Evolutionary conservation across 305 asterid species (phyloP).

Genomic region (Rubia tinctorum): DNA sequence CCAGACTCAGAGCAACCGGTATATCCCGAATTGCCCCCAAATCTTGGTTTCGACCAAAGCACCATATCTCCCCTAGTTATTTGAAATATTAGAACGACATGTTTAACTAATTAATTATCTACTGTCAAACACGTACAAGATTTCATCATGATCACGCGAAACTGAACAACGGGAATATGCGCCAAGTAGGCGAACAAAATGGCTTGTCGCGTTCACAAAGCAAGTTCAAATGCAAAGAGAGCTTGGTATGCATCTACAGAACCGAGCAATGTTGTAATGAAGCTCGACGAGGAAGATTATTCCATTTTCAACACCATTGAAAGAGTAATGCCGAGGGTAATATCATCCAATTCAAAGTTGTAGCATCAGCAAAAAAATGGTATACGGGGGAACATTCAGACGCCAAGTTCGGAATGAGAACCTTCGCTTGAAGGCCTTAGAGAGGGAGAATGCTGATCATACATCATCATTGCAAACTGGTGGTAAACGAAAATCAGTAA

Average conservation of each 20-base stretch:
- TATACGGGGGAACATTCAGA: conserved; percentile 2
- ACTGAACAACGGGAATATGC: not conserved
- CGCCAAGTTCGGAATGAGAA: conserved; percentile 27
- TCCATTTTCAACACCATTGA: not conserved
- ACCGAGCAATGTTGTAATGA: not conserved
- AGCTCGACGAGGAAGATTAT: not conserved
- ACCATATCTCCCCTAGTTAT: conserved; percentile 16
- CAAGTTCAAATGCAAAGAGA: not conserved
- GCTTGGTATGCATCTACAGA: not conserved
- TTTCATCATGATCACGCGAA: no score
- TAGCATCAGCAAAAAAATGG: not conserved
- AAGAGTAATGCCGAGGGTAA: not conserved
- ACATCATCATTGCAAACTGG: conserved; percentile 45
- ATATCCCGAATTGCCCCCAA: not conserved
- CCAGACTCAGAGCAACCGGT: no score
- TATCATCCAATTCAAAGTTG: not conserved
- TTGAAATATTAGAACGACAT: conserved; percentile 12
- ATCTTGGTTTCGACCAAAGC: conserved; percentile 7
- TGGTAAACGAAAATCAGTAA: not conserved
- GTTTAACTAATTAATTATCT: not conserved
- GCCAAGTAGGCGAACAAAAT: not conserved
- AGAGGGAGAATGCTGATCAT: conserved; percentile 35
- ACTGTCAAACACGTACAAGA: no score
- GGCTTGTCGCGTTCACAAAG: not conserved
- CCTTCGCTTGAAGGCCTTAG: conserved; percentile 36